Base-by-base conservation (phyloP, 306 rosid species). In the Cajanus cajan region DNA sequence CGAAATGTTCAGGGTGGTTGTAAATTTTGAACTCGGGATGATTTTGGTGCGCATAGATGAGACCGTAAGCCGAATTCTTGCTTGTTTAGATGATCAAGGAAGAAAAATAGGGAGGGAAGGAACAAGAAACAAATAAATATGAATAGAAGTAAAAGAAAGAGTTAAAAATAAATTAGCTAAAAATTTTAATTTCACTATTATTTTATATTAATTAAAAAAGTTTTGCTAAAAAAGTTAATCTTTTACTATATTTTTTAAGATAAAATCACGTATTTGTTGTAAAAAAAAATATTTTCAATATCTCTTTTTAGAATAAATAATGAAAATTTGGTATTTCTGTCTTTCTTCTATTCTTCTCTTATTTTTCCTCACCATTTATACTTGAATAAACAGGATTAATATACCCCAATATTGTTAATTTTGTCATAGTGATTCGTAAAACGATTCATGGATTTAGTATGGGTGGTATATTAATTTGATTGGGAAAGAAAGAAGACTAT, bases 1-100 rank as follows among this genome's bases (percentile, higher is more conserved):
- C 81, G 80, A 71, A 68, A 68, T 54, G 72, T 68, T 43, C 70
- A 62, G 79, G 71, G 71, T 76, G 86, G 82, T 51, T 85, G 82
- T 83, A 82, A 55, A 82, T 70, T 80, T 84, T 54, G 64, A 61
- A 50, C 76, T 25, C 4, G 1, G 15, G 4, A 25, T 39, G 4
- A 36, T 19, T 41, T 37, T 58, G 55, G 18, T 68, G 66, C 34
- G 13, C 11, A 16, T n/a, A 21, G 52, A 81, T 58, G 45, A 25
- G 43, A 78, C 59, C 52, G 33, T 25, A 18, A 40, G n/a, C 11
- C 57, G 19, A 44, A n/a, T 15, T 50, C 57, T 50, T 21, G 5
- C 10, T 1, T 16, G 22, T 50, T 47, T 54, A 57, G 9, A 57
- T 10, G 8, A 7, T 13, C 8, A 18, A 0, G 1, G 18, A 52